Base-by-base conservation (phyloP, 176 grass and related monocot genomes). In the Aechmea fasciata region DNA sequence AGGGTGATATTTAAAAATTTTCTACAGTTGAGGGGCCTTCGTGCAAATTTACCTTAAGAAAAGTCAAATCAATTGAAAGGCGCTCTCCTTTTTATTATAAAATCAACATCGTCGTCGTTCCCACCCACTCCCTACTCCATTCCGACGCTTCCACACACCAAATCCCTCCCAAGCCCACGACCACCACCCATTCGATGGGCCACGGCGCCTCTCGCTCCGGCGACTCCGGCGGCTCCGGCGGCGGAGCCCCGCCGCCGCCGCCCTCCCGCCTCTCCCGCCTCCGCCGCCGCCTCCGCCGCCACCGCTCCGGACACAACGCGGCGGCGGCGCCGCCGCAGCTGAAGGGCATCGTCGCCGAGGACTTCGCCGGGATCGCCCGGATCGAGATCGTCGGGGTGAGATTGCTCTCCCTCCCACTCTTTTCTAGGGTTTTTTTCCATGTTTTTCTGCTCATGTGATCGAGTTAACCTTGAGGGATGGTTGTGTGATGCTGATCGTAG, bases 341-440 rank as follows among this genome's bases (percentile, higher is more conserved):
- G 11, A 85, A 22, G 67, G 63, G 57, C 81, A 17, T 93, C 64
- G 49, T 66, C 28, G 76, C 73, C 66, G 74, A 77, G 7, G 89
- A 97, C 3, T 97, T 97, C 71, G 84, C 86, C n/a, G 94, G 94
- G 23, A 92, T 97, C 79, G 94, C 84, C 0, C 94, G 84, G 51
- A 84, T 93, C 72, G 61, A 88, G 67, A 92, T 97, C 51, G 64
- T 87, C 10, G 73, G 83, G 79, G 94, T 90, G 49, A 65, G n/a
- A 17, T 15, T 0, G 48, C 15, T 41, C 18, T 70, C 19, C 26
- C n/a, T 20, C 10, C 29, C 47, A 59, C 23, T 17, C 47, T 15
- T 66, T 55, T 49, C 14, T 4, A 18, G 53, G 61, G 2, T 64
- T 57, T 22, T 61, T 22, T 23, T 23, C 29, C 29, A 33, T 3